Evolutionary conservation across 75 land plant genomes (phyloP).

Genomic region (Adiantum capillusveneris): DNA sequence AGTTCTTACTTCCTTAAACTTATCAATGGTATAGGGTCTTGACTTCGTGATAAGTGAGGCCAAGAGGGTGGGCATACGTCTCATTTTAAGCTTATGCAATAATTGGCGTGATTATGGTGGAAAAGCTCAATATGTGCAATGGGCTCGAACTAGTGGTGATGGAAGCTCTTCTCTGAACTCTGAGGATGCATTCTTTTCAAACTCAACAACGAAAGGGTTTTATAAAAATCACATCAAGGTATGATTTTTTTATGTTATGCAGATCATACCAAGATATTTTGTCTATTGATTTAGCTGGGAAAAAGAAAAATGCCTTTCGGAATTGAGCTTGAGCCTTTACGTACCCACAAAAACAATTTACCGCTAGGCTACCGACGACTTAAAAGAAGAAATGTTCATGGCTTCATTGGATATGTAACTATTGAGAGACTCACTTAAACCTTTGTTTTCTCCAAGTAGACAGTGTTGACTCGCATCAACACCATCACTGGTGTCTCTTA

Average conservation of each 20-base stretch:
- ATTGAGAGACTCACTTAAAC: neutral
- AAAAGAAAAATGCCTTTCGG: too few species aligned
- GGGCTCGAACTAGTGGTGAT: constrained; percentile 21
- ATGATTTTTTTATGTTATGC: neutral
- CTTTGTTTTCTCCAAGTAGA: constrained; percentile 11
- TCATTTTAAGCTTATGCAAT: constrained; percentile 27
- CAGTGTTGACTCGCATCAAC: constrained; percentile 27
- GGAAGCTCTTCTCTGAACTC: neutral
- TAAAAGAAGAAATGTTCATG: neutral
- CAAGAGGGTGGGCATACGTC: constrained; percentile 12
- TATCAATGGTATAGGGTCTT: constrained; percentile 31
- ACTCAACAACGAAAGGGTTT: constrained; percentile 10
- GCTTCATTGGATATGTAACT: neutral
- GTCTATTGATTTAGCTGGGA: too few species aligned
- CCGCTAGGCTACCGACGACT: neutral
- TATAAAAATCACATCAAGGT: constrained; percentile 38
- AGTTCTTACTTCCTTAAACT: too few species aligned
- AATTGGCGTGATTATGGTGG: constrained; percentile 37
- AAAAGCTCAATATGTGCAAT: constrained; percentile 33
- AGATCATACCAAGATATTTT: too few species aligned
- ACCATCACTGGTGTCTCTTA: constrained; percentile 23
- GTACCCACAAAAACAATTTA: neutral
- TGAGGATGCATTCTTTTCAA: constrained; percentile 31
- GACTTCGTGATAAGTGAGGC: constrained; percentile 32
- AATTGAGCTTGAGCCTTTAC: neutral